phyloP scores from a whole-genome alignment of 1,284 basidiomycete species.

The Ceratorhiza oryzae-sativae region DNA sequence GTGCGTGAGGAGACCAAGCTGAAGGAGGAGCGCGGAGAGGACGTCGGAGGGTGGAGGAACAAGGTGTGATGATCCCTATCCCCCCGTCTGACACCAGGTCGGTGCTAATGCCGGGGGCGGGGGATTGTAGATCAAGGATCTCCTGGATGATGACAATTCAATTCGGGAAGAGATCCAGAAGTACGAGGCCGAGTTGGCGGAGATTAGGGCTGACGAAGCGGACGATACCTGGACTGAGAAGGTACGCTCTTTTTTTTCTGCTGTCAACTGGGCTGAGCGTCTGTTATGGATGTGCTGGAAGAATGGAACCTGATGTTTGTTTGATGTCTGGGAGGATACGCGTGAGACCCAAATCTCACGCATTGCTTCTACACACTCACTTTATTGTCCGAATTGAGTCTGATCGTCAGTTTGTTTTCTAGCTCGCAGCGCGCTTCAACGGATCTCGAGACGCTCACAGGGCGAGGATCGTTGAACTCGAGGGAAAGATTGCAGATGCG shows the following conservation, averaged over 20 bases:
- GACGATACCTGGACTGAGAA: constrained; percentile 35
- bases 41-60: constrained; percentile 4
- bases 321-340: neutral
- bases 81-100: neutral
- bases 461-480: constrained; percentile 17
- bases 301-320: neutral
- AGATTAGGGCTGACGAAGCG: constrained; percentile 29
- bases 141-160: constrained; percentile 20
- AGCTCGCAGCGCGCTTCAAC: constrained; percentile 29
- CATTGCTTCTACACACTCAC: neutral
- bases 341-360: neutral
- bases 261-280: no score
- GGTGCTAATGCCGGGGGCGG: neutral
- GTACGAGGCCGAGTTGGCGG: constrained; percentile 28
- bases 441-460: constrained; percentile 23
- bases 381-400: constrained; percentile 2
- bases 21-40: constrained; percentile 27
- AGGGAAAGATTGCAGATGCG: constrained; percentile 24
- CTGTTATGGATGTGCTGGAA: no score
- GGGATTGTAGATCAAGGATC: constrained; percentile 16
- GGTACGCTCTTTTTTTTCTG: neutral
- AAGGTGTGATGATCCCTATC: constrained; percentile 9
- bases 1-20: constrained; percentile 33
- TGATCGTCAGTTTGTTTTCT: neutral
- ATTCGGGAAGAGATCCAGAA: constrained; percentile 25